Conservation (phyloP, 2,329 filamentous ascomycete genomes). For the Atkinsonella hypoxylon region DNA sequence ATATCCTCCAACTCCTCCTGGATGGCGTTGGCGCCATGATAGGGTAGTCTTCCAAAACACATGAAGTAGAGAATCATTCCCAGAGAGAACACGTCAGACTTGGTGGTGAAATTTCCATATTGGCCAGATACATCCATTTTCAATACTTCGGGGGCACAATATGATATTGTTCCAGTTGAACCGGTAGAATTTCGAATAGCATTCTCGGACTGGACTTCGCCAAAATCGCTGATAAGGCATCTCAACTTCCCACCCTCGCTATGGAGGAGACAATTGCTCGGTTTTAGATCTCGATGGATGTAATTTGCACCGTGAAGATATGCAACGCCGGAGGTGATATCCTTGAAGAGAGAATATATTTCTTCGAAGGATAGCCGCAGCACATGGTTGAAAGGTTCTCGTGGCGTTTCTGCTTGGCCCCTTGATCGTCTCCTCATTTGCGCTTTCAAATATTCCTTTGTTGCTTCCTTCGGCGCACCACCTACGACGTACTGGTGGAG, state of each 20-base stretch:
- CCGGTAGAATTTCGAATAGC: slow-evolving; percentile 78
- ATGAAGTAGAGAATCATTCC: slow-evolving; percentile 99
- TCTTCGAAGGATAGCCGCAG: slow-evolving; percentile 62
- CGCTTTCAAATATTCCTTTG: slow-evolving; percentile 80
- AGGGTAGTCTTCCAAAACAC: slow-evolving; percentile 85
- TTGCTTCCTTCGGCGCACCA: slow-evolving; percentile 47
- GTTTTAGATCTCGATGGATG: slow-evolving; percentile 92
- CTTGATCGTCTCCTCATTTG: slow-evolving; percentile 73
- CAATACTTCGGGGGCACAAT: slow-evolving; percentile 91
- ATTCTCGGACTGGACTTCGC: slow-evolving; percentile 83
- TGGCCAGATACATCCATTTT: slow-evolving; percentile 54
- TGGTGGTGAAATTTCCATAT: slow-evolving; percentile 89
- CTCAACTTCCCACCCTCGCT: slow-evolving; percentile 56
- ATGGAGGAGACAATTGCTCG: slow-evolving; percentile 87
- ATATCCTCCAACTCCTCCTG: slow-evolving; percentile 90
- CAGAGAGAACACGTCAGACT: slow-evolving; percentile 95
- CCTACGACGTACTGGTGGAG: slow-evolving; percentile 79
- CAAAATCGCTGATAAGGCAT: slow-evolving; percentile 94
- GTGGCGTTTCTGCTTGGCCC: slow-evolving; percentile 55
- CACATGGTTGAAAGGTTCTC: slow-evolving; percentile 29
- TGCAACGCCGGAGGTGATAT: slow-evolving; percentile 83
- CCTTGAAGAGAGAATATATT: slow-evolving; percentile 92
- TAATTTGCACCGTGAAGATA: slow-evolving; percentile 87
- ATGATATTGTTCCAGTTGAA: slow-evolving; percentile 91
- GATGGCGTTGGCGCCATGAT: slow-evolving; percentile 68